Conservation (phyloP, 1,284 basidiomycete species). For the Boletus sp. region DNA sequence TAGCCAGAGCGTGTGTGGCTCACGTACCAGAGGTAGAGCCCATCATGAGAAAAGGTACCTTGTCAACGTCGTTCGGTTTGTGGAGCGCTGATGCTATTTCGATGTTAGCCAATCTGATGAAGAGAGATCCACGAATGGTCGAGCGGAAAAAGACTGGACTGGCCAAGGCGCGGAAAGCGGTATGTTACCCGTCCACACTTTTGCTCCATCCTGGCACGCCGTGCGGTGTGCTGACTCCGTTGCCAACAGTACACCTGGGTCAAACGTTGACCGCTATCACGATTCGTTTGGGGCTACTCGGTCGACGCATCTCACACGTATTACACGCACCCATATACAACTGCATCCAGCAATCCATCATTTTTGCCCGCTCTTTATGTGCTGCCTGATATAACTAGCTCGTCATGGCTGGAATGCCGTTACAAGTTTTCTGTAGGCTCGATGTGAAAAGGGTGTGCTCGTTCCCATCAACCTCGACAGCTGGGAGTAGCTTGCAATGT, state of each 20-base stretch:
- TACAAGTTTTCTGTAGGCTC: no score
- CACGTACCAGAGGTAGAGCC: constrained; percentile 63
- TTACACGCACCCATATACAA: constrained; percentile 2
- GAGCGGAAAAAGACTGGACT: constrained; percentile 95
- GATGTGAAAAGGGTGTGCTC: no score
- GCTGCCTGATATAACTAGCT: no score
- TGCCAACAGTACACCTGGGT: constrained; percentile 6
- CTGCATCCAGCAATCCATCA: no score
- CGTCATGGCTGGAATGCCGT: no score
- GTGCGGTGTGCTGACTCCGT: neutral
- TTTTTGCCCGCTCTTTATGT: no score
- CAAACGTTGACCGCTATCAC: constrained; percentile 3
- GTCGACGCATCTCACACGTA: neutral
- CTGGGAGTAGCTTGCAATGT: no score
- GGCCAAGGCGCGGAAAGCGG: constrained; percentile 88
- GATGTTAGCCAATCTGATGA: constrained; percentile 73
- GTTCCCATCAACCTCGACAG: no score
- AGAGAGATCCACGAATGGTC: constrained; percentile 94
- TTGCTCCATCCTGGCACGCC: neutral
- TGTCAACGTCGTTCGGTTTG: neutral
- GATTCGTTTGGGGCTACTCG: neutral
- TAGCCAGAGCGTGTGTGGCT: constrained; percentile 77
- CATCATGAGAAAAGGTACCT: constrained; percentile 71
- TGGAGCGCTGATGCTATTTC: constrained; percentile 7
- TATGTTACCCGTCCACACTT: constrained; percentile 44